Evolutionary conservation across 2,329 filamentous ascomycete species (phyloP).

Genomic region (Fusarium sp.): DNA sequence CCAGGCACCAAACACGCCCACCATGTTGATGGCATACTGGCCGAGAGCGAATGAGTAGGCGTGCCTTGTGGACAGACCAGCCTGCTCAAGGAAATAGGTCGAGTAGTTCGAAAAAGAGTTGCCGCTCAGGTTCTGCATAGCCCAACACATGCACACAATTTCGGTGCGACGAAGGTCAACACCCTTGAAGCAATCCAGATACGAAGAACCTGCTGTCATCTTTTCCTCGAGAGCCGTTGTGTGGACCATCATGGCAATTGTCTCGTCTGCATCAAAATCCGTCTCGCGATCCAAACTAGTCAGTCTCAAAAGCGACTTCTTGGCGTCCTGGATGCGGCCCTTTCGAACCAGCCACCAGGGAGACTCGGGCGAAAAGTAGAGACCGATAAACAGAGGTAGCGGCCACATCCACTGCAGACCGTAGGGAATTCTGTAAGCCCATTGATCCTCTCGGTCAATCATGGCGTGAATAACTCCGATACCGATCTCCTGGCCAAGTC

Average conservation of each 20-base stretch:
- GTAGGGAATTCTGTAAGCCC: slow-evolving; percentile 80
- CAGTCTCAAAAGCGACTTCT: slow-evolving; percentile 75
- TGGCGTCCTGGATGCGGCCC: slow-evolving; percentile 76
- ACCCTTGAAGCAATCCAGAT: slow-evolving; percentile 88
- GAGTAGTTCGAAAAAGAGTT: slow-evolving; percentile 78
- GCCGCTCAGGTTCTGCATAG: slow-evolving; percentile 75
- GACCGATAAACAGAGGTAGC: slow-evolving; percentile 75
- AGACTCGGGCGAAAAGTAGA: slow-evolving; percentile 79
- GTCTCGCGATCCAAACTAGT: slow-evolving; percentile 76
- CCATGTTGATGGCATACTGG: slow-evolving; percentile 81
- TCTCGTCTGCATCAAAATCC: slow-evolving; percentile 86
- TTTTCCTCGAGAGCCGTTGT: slow-evolving; percentile 86
- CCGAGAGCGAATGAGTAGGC: slow-evolving; percentile 73
- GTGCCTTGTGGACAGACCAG: slow-evolving; percentile 67
- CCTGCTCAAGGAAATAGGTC: slow-evolving; percentile 74
- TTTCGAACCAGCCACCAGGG: slow-evolving; percentile 83
- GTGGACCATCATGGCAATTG: slow-evolving; percentile 92
- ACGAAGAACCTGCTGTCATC: slow-evolving; percentile 81
- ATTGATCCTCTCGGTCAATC: slow-evolving; percentile 75
- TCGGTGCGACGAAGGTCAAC: slow-evolving; percentile 83
- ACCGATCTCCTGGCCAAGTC: slow-evolving; percentile 80
- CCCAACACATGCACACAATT: slow-evolving; percentile 76
- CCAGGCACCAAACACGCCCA: slow-evolving; percentile 87
- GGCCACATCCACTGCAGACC: slow-evolving; percentile 87
- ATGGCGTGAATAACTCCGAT: slow-evolving; percentile 81